Conservation (phyloP, 106 monocot genomes). For the Chionographis japonica region DNA sequence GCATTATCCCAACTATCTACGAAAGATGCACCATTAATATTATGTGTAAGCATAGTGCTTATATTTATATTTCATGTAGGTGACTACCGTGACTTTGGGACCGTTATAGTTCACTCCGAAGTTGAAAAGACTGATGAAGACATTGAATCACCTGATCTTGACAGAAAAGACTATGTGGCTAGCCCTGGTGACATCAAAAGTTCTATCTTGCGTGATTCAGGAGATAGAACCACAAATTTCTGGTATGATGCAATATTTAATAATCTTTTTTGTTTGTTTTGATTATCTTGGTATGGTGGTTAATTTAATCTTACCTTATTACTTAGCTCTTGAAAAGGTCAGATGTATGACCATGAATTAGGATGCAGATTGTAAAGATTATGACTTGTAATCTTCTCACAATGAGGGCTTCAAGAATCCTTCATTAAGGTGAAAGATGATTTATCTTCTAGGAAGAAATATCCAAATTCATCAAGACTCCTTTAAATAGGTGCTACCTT, state of each 20-base stretch:
- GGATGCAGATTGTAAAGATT: too few relatives aligned
- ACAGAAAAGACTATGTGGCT: conserved; percentile 24
- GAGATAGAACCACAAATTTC: conserved; percentile 13
- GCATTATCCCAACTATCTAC: background rate
- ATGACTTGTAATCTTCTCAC: too few relatives aligned
- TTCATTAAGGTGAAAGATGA: too few relatives aligned
- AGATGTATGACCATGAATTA: too few relatives aligned
- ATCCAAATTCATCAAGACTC: too few relatives aligned
- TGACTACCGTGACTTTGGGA: conserved; percentile 85
- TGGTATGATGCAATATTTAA: conserved; percentile 27
- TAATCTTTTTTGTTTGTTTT: background rate
- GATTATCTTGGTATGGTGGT: background rate
- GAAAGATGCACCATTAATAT: background rate
- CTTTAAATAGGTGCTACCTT: too few relatives aligned
- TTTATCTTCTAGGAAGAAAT: too few relatives aligned
- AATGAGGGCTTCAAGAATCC: too few relatives aligned
- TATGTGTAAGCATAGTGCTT: too few relatives aligned
- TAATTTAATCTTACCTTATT: conserved; percentile 1
- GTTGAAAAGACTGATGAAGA: conserved; percentile 12
- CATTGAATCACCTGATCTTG: conserved; percentile 17
- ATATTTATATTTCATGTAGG: conserved; percentile 32
- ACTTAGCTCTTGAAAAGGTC: too few relatives aligned
- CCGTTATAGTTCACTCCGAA: conserved; percentile 68
- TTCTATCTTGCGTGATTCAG: conserved; percentile 29
- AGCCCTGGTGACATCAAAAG: conserved; percentile 25